A percentile compares a stretch with the other conserved stretches of the same genome.
phyloP scores from a whole-genome alignment of 331 rosid genomes.

The Quercus tomentella region DNA sequence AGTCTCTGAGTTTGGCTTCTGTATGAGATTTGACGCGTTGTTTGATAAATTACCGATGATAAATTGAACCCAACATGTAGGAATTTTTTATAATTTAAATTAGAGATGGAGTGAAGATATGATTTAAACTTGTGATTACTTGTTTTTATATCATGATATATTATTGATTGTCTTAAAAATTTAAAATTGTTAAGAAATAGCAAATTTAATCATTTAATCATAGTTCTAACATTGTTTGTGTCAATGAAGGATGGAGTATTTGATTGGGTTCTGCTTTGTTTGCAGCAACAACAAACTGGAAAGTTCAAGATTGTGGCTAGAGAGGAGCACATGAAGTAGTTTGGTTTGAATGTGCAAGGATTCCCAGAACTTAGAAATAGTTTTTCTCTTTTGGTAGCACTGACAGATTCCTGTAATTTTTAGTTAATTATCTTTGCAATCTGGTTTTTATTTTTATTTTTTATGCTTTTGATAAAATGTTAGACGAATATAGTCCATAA shows the following conservation, averaged over 20 bases:
- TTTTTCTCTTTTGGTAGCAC: background rate
- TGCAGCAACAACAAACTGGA: constrained; percentile 58
- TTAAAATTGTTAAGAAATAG: no score
- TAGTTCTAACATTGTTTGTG: background rate
- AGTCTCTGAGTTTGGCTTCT: background rate
- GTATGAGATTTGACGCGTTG: background rate
- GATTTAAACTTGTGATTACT: no score
- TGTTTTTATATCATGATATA: no score
- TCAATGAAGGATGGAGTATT: background rate
- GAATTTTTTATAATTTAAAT: no score
- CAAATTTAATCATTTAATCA: no score
- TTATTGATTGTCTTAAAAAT: no score
- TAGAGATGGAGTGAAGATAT: no score
- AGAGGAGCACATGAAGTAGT: constrained; percentile 16
- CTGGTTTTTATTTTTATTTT: background rate
- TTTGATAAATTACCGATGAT: no score
- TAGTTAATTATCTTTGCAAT: background rate
- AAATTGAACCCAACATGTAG: no score
- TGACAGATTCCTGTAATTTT: background rate
- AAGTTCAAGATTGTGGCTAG: constrained; percentile 59
- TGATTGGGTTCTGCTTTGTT: constrained; percentile 6
- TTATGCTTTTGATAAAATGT: background rate
- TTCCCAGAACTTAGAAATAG: background rate
- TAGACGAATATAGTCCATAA: background rate
- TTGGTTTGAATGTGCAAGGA: no score